Evolutionary conservation across 805 yeast species (phyloP).

Genomic region (Lipomyces japonicus): DNA sequence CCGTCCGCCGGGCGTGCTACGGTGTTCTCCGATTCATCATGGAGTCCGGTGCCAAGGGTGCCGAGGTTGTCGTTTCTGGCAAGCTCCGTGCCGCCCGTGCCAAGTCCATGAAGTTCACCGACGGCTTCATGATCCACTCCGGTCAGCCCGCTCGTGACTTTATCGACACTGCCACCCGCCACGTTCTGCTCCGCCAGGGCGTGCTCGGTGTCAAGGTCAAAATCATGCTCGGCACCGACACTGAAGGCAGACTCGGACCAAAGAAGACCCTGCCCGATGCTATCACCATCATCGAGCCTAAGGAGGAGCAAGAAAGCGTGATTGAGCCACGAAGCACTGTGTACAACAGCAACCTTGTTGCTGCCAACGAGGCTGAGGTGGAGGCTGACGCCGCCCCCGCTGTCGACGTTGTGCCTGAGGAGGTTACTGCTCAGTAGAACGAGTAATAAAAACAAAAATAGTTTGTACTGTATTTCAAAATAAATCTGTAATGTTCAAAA

Average conservation of each 20-base stretch:
- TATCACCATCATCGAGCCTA: conserved; percentile 83
- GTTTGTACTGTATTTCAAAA: background rate
- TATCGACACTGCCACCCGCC: conserved; percentile 98
- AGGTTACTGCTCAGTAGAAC: no score
- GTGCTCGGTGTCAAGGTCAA: conserved; percentile 99
- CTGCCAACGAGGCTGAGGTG: conserved; percentile 10
- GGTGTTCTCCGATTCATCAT: conserved; percentile 99
- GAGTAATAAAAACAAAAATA: background rate
- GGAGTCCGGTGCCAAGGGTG: conserved; percentile 99
- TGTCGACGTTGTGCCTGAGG: conserved; percentile 2
- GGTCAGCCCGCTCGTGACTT: conserved; percentile 99
- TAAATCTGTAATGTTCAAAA: no score
- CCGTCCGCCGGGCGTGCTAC: conserved; percentile 99
- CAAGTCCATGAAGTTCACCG: conserved; percentile 99
- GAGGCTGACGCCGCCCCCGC: conserved; percentile 10
- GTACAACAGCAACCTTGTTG: conserved; percentile 23
- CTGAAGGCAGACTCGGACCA: conserved; percentile 73
- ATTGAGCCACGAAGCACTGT: conserved; percentile 54
- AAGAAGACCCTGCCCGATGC: conserved; percentile 80
- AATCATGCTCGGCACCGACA: conserved; percentile 98
- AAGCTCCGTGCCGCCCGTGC: conserved; percentile 99
- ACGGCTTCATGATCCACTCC: conserved; percentile 99
- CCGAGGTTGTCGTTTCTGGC: conserved; percentile 99
- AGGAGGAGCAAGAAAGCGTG: conserved; percentile 84
- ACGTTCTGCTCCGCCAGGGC: conserved; percentile 99